phyloP scores from a whole-genome alignment of 176 grass and related monocot genomes.

The Eragrostis curvula region DNA sequence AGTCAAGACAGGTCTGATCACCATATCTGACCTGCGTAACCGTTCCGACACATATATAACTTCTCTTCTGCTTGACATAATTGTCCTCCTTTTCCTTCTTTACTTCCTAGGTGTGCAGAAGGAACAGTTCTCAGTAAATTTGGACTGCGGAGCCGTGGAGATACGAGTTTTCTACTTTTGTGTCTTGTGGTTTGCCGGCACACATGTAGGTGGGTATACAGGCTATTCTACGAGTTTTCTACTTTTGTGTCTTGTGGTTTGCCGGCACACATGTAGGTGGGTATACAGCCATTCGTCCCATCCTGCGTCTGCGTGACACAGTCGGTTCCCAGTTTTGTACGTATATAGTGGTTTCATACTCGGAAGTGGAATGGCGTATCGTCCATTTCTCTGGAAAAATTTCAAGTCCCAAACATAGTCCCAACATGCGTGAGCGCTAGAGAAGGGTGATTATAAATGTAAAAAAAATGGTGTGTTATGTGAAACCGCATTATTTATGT shows the following conservation, averaged over 20 bases:
- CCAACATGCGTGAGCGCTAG: not conserved
- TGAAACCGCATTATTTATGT: not conserved
- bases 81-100: conserved; percentile 8
- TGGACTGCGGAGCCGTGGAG: not conserved
- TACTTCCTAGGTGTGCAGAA: not conserved
- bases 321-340: too few relatives aligned
- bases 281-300: not conserved
- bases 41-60: not conserved
- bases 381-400: too few relatives aligned
- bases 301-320: not conserved
- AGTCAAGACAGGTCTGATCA: conserved; percentile 5
- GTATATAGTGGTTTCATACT: not conserved
- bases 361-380: not conserved
- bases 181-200: not conserved
- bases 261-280: not conserved
- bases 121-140: not conserved
- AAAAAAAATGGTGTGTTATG: not conserved
- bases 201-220: too few relatives aligned
- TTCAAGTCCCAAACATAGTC: too few relatives aligned
- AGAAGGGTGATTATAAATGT: not conserved
- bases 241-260: not conserved
- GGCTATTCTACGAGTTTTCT: not conserved
- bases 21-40: not conserved
- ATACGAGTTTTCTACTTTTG: not conserved
- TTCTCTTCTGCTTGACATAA: not conserved